Percentiles rank a stretch among this genome's conserved stretches.
phyloP scores from a whole-genome alignment of 163 green algal species.

The Scenedesmus sp. region DNA sequence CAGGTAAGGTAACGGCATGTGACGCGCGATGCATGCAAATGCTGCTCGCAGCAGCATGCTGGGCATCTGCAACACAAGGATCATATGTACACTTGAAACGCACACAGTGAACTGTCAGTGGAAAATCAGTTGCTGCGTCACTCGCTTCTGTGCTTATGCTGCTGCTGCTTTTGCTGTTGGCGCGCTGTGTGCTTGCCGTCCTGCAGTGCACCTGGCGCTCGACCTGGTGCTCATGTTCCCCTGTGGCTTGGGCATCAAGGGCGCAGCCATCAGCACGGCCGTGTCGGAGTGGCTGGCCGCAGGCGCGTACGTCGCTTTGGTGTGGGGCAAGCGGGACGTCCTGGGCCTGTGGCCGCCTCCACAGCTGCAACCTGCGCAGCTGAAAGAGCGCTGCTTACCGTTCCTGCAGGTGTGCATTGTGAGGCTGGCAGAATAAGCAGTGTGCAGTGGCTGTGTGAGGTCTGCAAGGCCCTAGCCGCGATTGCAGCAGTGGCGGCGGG shows the following conservation, averaged over 20 bases:
- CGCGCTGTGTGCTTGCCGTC: not conserved
- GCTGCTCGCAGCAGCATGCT: not conserved
- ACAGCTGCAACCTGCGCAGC: not conserved
- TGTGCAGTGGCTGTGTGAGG: not conserved
- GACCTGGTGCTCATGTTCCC: conserved; percentile 76
- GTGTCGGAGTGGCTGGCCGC: conserved; percentile 74
- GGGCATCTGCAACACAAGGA: not conserved
- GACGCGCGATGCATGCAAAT: not conserved
- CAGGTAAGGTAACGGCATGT: not conserved
- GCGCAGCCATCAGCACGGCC: conserved; percentile 74
- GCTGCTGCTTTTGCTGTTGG: not conserved
- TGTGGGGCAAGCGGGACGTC: conserved; percentile 64
- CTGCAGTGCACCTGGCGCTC: conserved; percentile 70
- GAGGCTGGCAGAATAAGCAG: not conserved
- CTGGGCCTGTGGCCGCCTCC: conserved; percentile 62
- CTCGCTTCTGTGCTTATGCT: not conserved
- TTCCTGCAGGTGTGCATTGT: conserved; percentile 60
- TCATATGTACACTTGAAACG: too few relatives aligned
- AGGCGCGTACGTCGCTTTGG: conserved; percentile 58
- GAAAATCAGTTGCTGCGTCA: not conserved
- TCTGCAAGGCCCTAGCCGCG: not conserved
- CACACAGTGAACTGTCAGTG: too few relatives aligned
- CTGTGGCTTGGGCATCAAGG: conserved; percentile 70
- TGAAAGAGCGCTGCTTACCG: conserved; percentile 47
- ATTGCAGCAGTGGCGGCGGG: not conserved